Evolutionary conservation across 352 stramenopile genomes (phyloP).

Genomic region (Phytophthora pluvialis): DNA sequence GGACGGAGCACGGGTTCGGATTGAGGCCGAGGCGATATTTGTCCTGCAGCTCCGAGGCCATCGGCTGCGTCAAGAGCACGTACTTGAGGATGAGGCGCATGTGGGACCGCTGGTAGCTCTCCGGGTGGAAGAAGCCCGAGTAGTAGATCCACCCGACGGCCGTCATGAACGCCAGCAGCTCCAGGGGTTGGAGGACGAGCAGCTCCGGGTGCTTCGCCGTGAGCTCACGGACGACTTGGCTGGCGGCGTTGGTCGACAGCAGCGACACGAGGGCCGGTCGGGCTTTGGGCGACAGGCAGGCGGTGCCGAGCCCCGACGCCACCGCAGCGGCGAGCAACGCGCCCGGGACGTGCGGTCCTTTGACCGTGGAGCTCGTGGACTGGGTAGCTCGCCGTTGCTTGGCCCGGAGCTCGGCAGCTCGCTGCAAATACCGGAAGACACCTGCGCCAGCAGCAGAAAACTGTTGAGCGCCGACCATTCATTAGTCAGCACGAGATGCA

Average conservation of each 20-base stretch:
- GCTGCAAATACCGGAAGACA: constrained; percentile 53
- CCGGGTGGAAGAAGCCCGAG: constrained; percentile 63
- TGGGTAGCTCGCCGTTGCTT: constrained; percentile 4
- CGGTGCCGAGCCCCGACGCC: constrained; percentile 39
- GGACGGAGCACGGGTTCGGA: constrained; percentile 50
- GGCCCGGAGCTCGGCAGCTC: constrained; percentile 17
- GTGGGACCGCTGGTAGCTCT: constrained; percentile 63
- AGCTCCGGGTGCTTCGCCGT: constrained; percentile 43
- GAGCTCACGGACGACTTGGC: constrained; percentile 38
- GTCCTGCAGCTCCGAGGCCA: constrained; percentile 44
- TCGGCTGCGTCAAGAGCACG: constrained; percentile 46
- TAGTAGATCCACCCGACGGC: constrained; percentile 68
- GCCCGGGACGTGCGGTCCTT: neutral
- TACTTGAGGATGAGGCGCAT: constrained; percentile 70
- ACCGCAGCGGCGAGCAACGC: constrained; percentile 34
- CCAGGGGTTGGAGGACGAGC: constrained; percentile 38
- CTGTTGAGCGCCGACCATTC: neutral
- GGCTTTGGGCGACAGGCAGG: constrained; percentile 43
- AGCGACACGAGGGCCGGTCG: constrained; percentile 60
- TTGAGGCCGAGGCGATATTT: constrained; percentile 55
- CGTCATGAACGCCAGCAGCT: constrained; percentile 60
- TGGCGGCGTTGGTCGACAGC: constrained; percentile 56
- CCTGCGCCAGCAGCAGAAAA: constrained; percentile 22
- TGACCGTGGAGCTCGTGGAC: neutral
- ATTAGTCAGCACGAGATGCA: neutral